Conservation (phyloP, 2,329 filamentous ascomycete species). For the Pseudogymnoascus sp. region DNA sequence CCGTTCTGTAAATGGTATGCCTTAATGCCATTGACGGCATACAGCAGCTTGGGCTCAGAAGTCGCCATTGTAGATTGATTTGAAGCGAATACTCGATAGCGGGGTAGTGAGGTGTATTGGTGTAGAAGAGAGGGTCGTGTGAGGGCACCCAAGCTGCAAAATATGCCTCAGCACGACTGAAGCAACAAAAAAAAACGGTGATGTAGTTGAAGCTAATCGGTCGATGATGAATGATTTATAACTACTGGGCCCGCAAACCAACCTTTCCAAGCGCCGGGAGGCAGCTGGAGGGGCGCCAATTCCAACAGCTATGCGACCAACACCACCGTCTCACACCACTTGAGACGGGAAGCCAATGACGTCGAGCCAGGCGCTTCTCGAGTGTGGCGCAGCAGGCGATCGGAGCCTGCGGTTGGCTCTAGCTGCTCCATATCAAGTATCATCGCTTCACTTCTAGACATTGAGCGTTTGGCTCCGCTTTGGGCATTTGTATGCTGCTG, state of each 20-base stretch:
- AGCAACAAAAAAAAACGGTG: not conserved
- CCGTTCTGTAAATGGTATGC: conserved; percentile 89
- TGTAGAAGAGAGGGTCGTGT: not conserved
- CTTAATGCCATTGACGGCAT: conserved; percentile 72
- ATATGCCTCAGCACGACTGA: not conserved
- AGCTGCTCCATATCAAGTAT: not conserved
- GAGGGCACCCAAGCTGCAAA: conserved; percentile 8
- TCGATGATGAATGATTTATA: conserved; percentile 4
- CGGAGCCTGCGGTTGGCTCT: conserved; percentile 1
- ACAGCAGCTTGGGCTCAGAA: conserved; percentile 54
- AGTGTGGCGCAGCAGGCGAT: conserved; percentile 11
- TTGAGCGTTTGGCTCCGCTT: not conserved
- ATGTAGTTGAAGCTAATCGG: not conserved
- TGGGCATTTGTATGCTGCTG: not conserved
- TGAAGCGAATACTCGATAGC: conserved; percentile 2
- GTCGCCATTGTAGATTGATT: conserved; percentile 2
- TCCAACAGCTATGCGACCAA: not conserved
- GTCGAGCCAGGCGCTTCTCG: not conserved
- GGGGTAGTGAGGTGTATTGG: conserved; percentile 3
- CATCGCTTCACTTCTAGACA: not conserved
- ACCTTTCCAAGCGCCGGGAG: not conserved
- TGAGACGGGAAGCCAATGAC: conserved; percentile 5
- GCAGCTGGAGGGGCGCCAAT: not conserved
- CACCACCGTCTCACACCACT: conserved; percentile 9
- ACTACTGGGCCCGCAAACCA: not conserved